phyloP scores from a whole-genome alignment of 176 grass and related monocot genomes.

The Dactylis glomerata region DNA sequence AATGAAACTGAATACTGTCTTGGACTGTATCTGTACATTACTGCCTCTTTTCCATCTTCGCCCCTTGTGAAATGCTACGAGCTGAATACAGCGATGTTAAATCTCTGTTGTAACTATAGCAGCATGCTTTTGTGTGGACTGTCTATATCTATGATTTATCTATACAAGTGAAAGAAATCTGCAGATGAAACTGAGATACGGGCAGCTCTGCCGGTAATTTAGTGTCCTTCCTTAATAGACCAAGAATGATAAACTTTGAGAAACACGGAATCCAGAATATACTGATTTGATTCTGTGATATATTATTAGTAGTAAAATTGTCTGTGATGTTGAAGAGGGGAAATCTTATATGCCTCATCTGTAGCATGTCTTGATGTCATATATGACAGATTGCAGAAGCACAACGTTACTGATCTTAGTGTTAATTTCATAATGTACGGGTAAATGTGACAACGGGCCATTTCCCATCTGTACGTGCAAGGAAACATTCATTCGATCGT shows the following conservation, averaged over 20 bases:
- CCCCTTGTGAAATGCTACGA: constrained; percentile 12
- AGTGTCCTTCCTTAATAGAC: background rate
- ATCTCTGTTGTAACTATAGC: constrained; percentile 5
- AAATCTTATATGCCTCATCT: background rate
- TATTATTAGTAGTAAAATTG: background rate
- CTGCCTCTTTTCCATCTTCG: background rate
- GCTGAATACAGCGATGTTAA: background rate
- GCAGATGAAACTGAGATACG: background rate
- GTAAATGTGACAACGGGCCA: no score
- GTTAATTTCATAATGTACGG: background rate
- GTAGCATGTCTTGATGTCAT: background rate
- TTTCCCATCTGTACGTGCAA: no score
- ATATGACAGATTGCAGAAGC: background rate
- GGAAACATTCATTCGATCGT: background rate
- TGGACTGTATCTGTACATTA: constrained; percentile 28
- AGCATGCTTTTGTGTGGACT: background rate
- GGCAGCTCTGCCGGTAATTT: background rate
- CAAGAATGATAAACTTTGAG: background rate
- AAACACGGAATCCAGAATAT: background rate
- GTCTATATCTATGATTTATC: constrained; percentile 8
- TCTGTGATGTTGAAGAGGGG: background rate
- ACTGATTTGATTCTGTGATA: background rate
- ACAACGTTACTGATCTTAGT: background rate
- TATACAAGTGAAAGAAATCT: constrained; percentile 4
- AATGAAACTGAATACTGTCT: constrained; percentile 19